Percentiles rank a stretch among this genome's conserved stretches.
phyloP scores from a whole-genome alignment of 768 basidiomycete genomes.

The Leccinum obscurum region DNA sequence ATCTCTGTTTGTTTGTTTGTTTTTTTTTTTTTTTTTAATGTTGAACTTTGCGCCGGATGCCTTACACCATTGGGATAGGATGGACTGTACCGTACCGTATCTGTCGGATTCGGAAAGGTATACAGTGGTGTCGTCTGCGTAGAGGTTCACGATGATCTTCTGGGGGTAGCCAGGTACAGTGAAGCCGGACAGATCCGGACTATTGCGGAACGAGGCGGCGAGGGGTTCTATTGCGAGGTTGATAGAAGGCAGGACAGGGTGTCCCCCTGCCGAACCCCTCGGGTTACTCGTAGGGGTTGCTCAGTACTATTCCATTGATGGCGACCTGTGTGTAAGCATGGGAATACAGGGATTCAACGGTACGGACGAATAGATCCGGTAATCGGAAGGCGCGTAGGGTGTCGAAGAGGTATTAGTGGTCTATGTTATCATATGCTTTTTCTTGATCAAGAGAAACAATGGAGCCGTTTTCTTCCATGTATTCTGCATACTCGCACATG shows the following conservation, averaged over 20 bases:
- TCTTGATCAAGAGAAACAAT: constrained; percentile 40
- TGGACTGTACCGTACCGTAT: rapidly evolving
- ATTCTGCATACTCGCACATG: constrained; percentile 17
- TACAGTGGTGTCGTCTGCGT: background rate
- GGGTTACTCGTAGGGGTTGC: background rate
- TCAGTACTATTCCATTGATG: background rate
- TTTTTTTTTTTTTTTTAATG: no score
- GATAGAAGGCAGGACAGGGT: constrained; percentile 36
- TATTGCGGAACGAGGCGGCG: background rate
- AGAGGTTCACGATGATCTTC: background rate
- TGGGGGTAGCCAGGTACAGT: background rate
- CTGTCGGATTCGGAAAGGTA: background rate
- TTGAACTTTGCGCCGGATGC: no score
- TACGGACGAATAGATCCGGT: background rate
- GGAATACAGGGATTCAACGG: background rate
- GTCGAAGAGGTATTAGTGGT: constrained; percentile 28
- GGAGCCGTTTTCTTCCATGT: constrained; percentile 24
- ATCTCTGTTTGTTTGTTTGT: no score
- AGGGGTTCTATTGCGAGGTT: constrained; percentile 33
- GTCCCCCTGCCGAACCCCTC: constrained; percentile 39
- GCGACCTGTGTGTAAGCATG: background rate
- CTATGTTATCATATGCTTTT: constrained; percentile 38
- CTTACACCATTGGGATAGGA: no score
- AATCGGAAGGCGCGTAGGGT: background rate
- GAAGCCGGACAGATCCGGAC: background rate